These are phyloP conservation scores for Malus hybrid DNA, from an alignment of 331 rosid species.

Conservation along the genomic window DNA sequence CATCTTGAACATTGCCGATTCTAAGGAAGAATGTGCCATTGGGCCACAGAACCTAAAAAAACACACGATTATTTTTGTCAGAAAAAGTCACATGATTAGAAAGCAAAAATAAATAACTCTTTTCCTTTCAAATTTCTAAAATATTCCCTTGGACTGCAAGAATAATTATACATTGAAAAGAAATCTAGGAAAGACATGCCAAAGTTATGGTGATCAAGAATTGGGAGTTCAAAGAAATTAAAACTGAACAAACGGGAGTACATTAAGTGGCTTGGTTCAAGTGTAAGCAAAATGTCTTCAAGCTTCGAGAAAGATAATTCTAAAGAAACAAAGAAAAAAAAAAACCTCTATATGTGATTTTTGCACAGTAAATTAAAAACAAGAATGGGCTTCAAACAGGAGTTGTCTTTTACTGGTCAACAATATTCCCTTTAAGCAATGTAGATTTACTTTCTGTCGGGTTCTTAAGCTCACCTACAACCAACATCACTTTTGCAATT, in stretches of 20 bases:
- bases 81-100: conserved; percentile 4
- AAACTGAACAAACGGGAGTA: not conserved
- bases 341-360: not conserved
- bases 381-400: not conserved
- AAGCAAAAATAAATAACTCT: not conserved
- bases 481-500: not conserved
- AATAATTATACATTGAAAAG: not conserved
- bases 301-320: not conserved
- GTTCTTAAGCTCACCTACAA: not conserved
- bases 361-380: not conserved
- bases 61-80: not conserved
- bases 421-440: not conserved
- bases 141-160: not conserved
- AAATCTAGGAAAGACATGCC: not conserved
- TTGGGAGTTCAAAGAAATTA: not conserved
- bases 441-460: not conserved
- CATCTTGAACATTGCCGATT: conserved; percentile 28
- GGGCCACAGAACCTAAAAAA: conserved; percentile 84
- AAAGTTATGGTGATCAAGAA: not conserved
- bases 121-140: not conserved
- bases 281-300: not conserved
- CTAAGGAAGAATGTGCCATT: conserved; percentile 66
- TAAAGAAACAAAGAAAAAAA: not conserved
- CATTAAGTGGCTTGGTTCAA: not conserved
- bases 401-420: not conserved